Evolutionary conservation across 2,329 filamentous ascomycete species (phyloP), one percentile per base, ranked within the genome.

Genomic region (Fusarium albidum): DNA sequence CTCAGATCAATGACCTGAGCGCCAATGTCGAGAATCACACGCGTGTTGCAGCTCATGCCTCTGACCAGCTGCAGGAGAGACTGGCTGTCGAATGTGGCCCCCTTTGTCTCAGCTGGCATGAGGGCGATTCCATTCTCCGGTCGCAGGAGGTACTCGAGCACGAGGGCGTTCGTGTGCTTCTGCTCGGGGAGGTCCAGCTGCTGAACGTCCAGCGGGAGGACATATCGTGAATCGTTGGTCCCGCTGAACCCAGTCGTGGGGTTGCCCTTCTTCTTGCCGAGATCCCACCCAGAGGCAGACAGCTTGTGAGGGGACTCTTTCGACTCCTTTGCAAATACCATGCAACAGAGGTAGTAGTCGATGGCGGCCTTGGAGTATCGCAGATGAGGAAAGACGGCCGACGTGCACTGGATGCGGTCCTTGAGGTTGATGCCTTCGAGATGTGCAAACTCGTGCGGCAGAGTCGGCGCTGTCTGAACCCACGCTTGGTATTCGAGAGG

Each of bases 21-120:
- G 0, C 89, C 89, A 0, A 89, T 87, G 57, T 92, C 88, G 0
- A 92, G 75, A 1, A 92, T 80, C 0, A 92, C 87, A 1, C 79
- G 77, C 0, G 82, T 74, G 0, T 71, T 66, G 0, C 73, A 71
- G 0, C 73, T 35, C 37, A 82, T 68, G 0, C 38, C 38, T 0
- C 73, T 66, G 0, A 88, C 35, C 29, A 63, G 67, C 0, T 69
- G 27, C 0, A 92, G 63, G 0, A 89, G 63, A 1, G 64, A 55
- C 10, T 77, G 66, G 0, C 77, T 76, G 6, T 68, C 56, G 1
- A 59, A 47, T 9, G 37, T 45, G 0, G 28, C 32, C 0, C 38
- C 42, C 9, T 45, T 31, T 9, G 32, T 28, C 0, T 55, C 14
- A 3, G 18, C 18, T 1, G 53, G 28, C 38, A 66, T 52, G 11